A percentile compares a stretch with the other conserved stretches of the same genome.
These are phyloP conservation scores for Poteriospumella lacustris DNA, from an alignment of 108 stramenopile species.

Conservation along the genomic window DNA sequence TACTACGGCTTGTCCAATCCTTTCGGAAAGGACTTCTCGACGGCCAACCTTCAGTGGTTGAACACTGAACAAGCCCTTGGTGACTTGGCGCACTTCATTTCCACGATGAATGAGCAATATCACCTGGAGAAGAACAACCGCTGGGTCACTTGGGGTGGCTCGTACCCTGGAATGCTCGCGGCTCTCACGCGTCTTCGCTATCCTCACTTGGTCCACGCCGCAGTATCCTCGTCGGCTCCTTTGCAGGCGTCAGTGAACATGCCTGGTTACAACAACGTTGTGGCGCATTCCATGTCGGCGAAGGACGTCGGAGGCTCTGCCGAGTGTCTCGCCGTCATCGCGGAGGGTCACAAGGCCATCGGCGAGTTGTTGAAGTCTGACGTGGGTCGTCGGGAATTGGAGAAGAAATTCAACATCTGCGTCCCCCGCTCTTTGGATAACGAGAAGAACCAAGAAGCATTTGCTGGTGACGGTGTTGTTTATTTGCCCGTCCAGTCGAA, in stretches of 20 bases:
- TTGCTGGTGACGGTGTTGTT: constrained; percentile 77
- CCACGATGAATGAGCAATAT: constrained; percentile 16
- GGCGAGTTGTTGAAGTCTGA: constrained; percentile 31
- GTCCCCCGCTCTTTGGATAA: constrained; percentile 45
- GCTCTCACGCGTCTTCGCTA: constrained; percentile 50
- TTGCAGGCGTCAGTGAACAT: background rate
- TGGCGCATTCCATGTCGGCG: constrained; percentile 33
- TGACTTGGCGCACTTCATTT: constrained; percentile 29
- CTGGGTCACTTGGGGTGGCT: constrained; percentile 69
- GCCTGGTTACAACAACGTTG: constrained; percentile 27
- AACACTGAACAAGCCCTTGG: constrained; percentile 28
- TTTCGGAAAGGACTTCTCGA: constrained; percentile 4
- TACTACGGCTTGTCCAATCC: constrained; percentile 40
- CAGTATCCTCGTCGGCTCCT: constrained; percentile 26
- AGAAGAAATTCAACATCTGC: constrained; percentile 66
- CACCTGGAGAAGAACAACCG: constrained; percentile 20
- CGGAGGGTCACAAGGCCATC: constrained; percentile 62
- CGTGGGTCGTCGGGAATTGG: constrained; percentile 4
- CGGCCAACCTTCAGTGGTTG: constrained; percentile 11
- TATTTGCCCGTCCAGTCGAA: constrained; percentile 70
- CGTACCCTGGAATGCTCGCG: constrained; percentile 85
- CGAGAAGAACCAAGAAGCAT: constrained; percentile 52
- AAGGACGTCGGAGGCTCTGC: constrained; percentile 65
- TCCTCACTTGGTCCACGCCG: constrained; percentile 26
- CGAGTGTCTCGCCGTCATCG: constrained; percentile 60